Evolutionary conservation across 2,329 filamentous ascomycete genomes (phyloP).

Genomic region (Fusarium secorum): DNA sequence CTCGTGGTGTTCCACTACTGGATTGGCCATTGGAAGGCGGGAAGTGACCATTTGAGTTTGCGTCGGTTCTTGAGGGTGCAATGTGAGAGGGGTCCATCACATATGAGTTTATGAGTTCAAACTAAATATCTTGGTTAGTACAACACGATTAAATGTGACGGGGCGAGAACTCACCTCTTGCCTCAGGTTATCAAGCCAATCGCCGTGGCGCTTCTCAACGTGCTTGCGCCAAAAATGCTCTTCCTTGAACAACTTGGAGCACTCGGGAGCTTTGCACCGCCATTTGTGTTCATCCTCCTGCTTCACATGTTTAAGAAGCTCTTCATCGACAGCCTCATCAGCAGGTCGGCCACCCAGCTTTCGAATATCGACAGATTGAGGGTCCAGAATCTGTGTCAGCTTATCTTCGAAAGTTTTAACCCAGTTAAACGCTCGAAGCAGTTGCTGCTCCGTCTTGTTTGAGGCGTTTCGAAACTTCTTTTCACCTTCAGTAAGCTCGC

Average conservation of each 20-base stretch:
- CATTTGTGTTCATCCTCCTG: slow-evolving; percentile 98
- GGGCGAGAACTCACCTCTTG: slow-evolving; percentile 74
- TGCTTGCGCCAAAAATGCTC: slow-evolving; percentile 98
- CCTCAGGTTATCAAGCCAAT: slow-evolving; percentile 83
- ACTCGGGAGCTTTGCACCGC: slow-evolving; percentile 95
- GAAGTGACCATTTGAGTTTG: slow-evolving; percentile 96
- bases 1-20: slow-evolving; percentile 84
- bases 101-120: slow-evolving; percentile 91
- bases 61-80: slow-evolving; percentile 89
- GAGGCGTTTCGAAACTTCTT: slow-evolving; percentile 75
- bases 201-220: slow-evolving; percentile 91
- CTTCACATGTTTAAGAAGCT: slow-evolving; percentile 87
- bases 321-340: slow-evolving; percentile 87
- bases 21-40: slow-evolving; percentile 79
- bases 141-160: neutral
- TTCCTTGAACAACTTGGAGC: slow-evolving; percentile 96
- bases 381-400: slow-evolving; percentile 89
- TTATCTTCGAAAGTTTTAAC: slow-evolving; percentile 99
- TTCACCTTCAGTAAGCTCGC: slow-evolving; percentile 59
- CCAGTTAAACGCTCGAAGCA: slow-evolving; percentile 97
- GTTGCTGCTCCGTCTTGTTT: slow-evolving; percentile 86
- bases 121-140: slow-evolving; percentile 57
- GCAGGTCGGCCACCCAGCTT: slow-evolving; percentile 90
- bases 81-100: slow-evolving; percentile 95
- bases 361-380: slow-evolving; percentile 83